Evolutionary conservation across 495 filamentous ascomycete species (phyloP).

Genomic region (Pyrenula massariospora): DNA sequence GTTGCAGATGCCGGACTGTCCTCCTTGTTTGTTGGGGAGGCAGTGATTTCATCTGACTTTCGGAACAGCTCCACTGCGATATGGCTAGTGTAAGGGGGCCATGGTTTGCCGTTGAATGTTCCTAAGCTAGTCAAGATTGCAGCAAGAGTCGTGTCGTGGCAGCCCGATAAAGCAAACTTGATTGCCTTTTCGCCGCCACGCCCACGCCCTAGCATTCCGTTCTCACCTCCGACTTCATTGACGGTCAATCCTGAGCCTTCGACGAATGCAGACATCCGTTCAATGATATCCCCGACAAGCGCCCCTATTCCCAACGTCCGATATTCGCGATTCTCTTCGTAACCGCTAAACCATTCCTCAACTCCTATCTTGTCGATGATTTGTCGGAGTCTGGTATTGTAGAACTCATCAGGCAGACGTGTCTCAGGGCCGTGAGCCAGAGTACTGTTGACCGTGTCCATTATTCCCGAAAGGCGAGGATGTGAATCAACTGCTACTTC

Average conservation of each 20-base stretch:
- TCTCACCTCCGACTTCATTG: slow-evolving; percentile 31
- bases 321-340: slow-evolving; percentile 73
- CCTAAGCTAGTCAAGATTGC: slow-evolving; percentile 68
- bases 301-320: slow-evolving; percentile 75
- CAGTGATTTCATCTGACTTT: slow-evolving; percentile 15
- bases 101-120: slow-evolving; percentile 56
- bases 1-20: slow-evolving; percentile 10
- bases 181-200: slow-evolving; percentile 41
- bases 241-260: slow-evolving; percentile 35
- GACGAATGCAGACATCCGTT: slow-evolving; percentile 63
- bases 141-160: slow-evolving; percentile 90
- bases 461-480: slow-evolving; percentile 77
- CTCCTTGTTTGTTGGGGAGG: slow-evolving; percentile 1
- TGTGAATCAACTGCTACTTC: slow-evolving; percentile 72
- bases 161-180: slow-evolving; percentile 68
- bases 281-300: slow-evolving; percentile 73
- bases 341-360: slow-evolving; percentile 92
- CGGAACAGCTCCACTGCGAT: slow-evolving; percentile 85
- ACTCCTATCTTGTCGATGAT: slow-evolving; percentile 70
- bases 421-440: slow-evolving; percentile 75
- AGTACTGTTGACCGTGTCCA: slow-evolving; percentile 87
- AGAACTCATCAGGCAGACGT: slow-evolving; percentile 72
- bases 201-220: slow-evolving; percentile 18
- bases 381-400: slow-evolving; percentile 56
- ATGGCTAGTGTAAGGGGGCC: slow-evolving; percentile 88